A percentile compares a stretch with the other conserved stretches of the same genome.
Conservation (phyloP, 208 protist genomes). For the Crithidia acanthocephali region DNA sequence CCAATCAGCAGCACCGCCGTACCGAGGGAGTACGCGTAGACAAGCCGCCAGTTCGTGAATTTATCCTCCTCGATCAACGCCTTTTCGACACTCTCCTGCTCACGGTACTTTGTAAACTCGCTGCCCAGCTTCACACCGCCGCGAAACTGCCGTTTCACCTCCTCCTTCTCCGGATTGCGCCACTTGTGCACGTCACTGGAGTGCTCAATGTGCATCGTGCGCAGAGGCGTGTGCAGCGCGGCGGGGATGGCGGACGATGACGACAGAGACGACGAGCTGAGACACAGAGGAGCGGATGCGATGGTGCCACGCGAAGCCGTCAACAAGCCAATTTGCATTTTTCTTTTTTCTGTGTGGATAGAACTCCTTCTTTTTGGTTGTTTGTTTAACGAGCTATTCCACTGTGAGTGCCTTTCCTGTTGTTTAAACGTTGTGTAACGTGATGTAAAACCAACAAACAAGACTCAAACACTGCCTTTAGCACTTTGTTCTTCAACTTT, state of each 20-base stretch:
- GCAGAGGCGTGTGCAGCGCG: background rate
- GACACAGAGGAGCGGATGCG: background rate
- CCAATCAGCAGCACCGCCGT: conserved; percentile 50
- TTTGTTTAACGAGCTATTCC: too few species aligned
- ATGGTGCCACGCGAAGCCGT: too few species aligned
- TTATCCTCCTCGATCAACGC: conserved; percentile 58
- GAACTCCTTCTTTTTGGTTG: too few species aligned
- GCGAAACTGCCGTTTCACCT: conserved; percentile 62
- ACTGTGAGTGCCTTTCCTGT: too few species aligned
- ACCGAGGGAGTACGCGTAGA: conserved; percentile 41
- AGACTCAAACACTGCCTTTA: too few species aligned
- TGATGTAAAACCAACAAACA: too few species aligned
- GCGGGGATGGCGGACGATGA: background rate
- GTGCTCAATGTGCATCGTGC: conserved; percentile 56
- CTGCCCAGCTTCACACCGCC: conserved; percentile 68
- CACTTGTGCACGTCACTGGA: conserved; percentile 69
- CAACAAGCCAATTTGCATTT: too few species aligned
- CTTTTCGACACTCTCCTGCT: conserved; percentile 52
- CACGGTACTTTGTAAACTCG: conserved; percentile 39
- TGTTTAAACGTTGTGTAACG: too few species aligned
- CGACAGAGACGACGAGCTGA: background rate
- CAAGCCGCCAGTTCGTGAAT: conserved; percentile 67
- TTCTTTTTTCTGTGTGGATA: too few species aligned
- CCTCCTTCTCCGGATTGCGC: conserved; percentile 65
- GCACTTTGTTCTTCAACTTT: too few species aligned